A percentile compares a stretch with the other conserved stretches of the same genome.
Evolutionary conservation across 2,329 filamentous ascomycete species (phyloP).

Genomic region (Diaporthe sp.): DNA sequence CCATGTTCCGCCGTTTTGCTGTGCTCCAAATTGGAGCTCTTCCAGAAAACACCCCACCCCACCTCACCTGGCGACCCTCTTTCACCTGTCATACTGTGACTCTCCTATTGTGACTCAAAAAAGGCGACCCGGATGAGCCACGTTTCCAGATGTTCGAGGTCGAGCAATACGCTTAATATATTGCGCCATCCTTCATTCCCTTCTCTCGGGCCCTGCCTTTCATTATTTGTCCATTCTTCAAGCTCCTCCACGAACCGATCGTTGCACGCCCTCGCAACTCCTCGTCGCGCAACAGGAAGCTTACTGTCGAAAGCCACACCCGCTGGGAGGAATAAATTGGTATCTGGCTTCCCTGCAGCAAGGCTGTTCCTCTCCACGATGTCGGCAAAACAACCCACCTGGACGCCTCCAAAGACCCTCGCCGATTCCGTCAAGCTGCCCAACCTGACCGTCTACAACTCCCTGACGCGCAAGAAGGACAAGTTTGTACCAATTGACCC

Average conservation of each 20-base stretch:
- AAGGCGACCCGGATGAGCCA: conserved; percentile 31
- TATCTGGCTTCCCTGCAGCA: neutral
- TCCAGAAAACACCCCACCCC: conserved; percentile 30
- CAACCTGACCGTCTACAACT: conserved; percentile 37
- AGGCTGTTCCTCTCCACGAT: conserved; percentile 31
- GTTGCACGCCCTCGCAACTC: conserved; percentile 1
- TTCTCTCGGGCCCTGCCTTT: conserved; percentile 6
- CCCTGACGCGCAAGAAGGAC: conserved; percentile 37
- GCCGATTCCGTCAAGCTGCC: conserved; percentile 28
- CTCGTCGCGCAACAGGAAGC: neutral
- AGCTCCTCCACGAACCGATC: neutral
- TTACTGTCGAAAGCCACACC: neutral
- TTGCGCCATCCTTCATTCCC: conserved; percentile 24
- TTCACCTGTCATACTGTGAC: conserved; percentile 23
- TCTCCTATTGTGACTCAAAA: conserved; percentile 22
- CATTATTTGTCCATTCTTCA: neutral
- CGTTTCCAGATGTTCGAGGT: conserved; percentile 28
- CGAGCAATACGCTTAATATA: conserved; percentile 32
- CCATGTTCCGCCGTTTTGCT: neutral
- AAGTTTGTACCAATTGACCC: conserved; percentile 59
- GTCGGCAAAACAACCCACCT: conserved; percentile 36
- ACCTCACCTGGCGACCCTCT: conserved; percentile 12
- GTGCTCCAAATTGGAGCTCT: neutral
- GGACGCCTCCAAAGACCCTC: conserved; percentile 35
- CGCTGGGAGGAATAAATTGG: neutral